Conservation (phyloP, 1,284 basidiomycete genomes). For the Sporisorium exsertum region DNA sequence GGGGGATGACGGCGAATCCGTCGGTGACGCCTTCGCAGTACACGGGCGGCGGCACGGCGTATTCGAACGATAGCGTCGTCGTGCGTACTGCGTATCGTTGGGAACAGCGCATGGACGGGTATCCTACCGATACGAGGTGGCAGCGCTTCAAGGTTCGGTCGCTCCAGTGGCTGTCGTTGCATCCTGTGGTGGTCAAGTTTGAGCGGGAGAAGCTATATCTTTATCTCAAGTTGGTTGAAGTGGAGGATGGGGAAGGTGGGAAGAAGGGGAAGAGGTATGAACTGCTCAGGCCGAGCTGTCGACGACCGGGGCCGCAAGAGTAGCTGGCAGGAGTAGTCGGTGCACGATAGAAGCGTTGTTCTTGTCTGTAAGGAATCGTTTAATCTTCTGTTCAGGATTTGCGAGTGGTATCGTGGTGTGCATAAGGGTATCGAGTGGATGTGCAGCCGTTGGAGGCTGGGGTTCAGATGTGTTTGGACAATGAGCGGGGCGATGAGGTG, state of each 20-base stretch:
- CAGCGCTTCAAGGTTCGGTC: constrained; percentile 30
- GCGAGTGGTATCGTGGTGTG: neutral
- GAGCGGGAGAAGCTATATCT: constrained; percentile 46
- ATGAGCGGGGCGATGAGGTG: neutral
- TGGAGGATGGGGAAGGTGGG: neutral
- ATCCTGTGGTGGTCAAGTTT: constrained; percentile 43
- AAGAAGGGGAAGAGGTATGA: constrained; percentile 25
- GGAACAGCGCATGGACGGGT: constrained; percentile 47
- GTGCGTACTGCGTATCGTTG: constrained; percentile 51
- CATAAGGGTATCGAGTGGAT: constrained; percentile 2
- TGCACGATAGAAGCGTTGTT: neutral
- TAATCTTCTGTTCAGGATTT: neutral
- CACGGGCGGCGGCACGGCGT: constrained; percentile 80
- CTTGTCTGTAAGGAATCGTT: neutral
- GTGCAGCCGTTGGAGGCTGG: neutral
- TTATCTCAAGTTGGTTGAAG: constrained; percentile 39
- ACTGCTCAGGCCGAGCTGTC: constrained; percentile 28
- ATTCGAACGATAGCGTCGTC: constrained; percentile 73
- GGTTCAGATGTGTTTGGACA: neutral
- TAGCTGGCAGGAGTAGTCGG: neutral
- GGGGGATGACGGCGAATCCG: constrained; percentile 71
- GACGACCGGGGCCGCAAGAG: neutral
- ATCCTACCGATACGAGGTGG: constrained; percentile 28
- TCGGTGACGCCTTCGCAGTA: constrained; percentile 67
- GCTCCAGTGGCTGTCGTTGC: constrained; percentile 49